These are phyloP conservation scores for Microdochium trichocladiopsis DNA, from an alignment of 2,329 filamentous ascomycete genomes.

Conservation along the genomic window DNA sequence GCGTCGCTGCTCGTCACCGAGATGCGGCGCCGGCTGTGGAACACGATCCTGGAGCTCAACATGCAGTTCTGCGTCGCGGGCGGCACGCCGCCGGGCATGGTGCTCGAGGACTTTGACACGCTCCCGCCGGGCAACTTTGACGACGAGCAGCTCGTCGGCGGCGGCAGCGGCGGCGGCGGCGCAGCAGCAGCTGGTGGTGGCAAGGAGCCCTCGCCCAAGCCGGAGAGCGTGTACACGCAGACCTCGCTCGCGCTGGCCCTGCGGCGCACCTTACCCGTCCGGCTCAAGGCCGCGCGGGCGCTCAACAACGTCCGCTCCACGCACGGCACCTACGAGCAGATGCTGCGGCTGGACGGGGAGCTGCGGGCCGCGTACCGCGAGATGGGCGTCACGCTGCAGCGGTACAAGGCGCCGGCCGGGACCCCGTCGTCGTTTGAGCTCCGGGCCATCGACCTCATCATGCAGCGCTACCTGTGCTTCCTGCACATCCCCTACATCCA, in stretches of 20 bases:
- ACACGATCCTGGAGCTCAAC: constrained; percentile 47
- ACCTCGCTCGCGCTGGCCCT: constrained; percentile 43
- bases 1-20: constrained; percentile 42
- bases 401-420: constrained; percentile 6
- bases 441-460: constrained; percentile 39
- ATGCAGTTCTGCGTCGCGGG: constrained; percentile 42
- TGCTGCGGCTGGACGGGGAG: constrained; percentile 32
- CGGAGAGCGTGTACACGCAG: constrained; percentile 29
- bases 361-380: constrained; percentile 33
- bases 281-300: constrained; percentile 31
- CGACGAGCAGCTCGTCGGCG: constrained; percentile 40
- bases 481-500: constrained; percentile 48
- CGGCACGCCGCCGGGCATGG: constrained; percentile 41
- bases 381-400: constrained; percentile 25
- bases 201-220: constrained; percentile 4
- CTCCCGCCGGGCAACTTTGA: constrained; percentile 41
- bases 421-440: constrained; percentile 29
- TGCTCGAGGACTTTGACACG: constrained; percentile 40
- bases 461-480: constrained; percentile 46
- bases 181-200: too few relatives aligned
- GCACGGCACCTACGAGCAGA: constrained; percentile 33
- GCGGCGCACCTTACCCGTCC: constrained; percentile 31
- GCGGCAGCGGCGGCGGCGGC: constrained; percentile 6
- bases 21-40: constrained; percentile 49
- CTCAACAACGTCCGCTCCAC: constrained; percentile 30